phyloP scores from a whole-genome alignment of 345 rosid species.

The Eucalyptus virginea region DNA sequence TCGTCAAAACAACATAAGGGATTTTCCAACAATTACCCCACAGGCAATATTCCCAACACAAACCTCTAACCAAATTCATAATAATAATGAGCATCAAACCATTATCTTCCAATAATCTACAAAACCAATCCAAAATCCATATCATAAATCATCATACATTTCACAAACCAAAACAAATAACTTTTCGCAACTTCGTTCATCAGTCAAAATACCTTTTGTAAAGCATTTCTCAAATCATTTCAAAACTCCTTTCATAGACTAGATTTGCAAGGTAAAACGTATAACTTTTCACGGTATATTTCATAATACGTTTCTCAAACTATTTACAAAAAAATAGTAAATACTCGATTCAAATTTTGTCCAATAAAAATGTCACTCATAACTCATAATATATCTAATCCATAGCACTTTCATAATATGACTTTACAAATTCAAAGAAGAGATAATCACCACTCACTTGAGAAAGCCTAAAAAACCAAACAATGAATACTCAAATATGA shows the following conservation, averaged over 20 bases:
- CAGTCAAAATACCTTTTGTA: not conserved
- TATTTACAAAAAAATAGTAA: not conserved
- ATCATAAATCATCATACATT: not conserved
- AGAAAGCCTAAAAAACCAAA: not conserved
- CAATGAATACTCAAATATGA: not conserved
- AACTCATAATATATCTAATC: too few relatives aligned
- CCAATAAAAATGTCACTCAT: fast-evolving
- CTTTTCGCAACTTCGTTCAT: fast-evolving
- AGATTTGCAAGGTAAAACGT: too few relatives aligned
- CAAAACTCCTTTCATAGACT: not conserved
- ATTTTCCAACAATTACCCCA: not conserved
- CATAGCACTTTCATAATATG: too few relatives aligned
- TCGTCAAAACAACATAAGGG: not conserved
- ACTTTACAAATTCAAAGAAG: not conserved
- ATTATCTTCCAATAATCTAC: too few relatives aligned
- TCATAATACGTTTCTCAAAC: not conserved
- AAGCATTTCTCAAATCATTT: too few relatives aligned
- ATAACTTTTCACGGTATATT: not conserved
- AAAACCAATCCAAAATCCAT: too few relatives aligned
- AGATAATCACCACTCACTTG: too few relatives aligned
- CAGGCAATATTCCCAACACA: too few relatives aligned
- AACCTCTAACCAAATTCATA: too few relatives aligned
- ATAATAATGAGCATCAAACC: not conserved
- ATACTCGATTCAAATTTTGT: not conserved
- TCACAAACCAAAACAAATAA: not conserved